Conservation (phyloP, 176 grass and related monocot species). For the Dactylis glomerata region DNA sequence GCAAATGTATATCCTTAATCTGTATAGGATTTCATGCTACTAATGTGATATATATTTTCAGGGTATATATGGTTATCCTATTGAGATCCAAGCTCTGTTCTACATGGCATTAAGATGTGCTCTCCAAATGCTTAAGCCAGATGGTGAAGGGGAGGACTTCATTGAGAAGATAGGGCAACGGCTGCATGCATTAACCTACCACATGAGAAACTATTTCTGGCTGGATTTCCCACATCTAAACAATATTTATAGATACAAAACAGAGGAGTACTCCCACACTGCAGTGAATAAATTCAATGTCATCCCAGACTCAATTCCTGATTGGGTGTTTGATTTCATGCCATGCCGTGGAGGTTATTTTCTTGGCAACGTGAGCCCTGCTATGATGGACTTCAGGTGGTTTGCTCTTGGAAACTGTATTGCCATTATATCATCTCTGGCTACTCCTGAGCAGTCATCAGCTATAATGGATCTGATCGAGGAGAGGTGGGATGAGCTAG, state of each 20-base stretch:
- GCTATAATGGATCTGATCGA: conserved; percentile 98
- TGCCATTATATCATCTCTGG: conserved; percentile 85
- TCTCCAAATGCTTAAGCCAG: conserved; percentile 72
- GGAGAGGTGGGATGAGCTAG: conserved; percentile 86
- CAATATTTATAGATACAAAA: conserved; percentile 94
- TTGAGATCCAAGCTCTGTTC: conserved; percentile 95
- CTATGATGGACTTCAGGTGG: conserved; percentile 95
- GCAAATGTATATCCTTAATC: background rate
- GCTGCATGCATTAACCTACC: conserved; percentile 78
- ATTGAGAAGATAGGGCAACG: conserved; percentile 81
- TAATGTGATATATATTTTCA: conserved; percentile 27
- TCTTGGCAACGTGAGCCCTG: conserved; percentile 90
- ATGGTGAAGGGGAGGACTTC: conserved; percentile 77
- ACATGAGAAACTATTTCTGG: conserved; percentile 98
- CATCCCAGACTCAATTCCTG: conserved; percentile 92
- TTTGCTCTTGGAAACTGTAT: conserved; percentile 93
- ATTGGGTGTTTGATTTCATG: conserved; percentile 98
- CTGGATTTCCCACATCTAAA: conserved; percentile 86
- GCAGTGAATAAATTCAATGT: conserved; percentile 99
- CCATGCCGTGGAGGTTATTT: conserved; percentile 83
- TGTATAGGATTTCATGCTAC: background rate
- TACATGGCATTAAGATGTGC: conserved; percentile 92
- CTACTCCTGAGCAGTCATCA: conserved; percentile 80
- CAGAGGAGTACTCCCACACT: conserved; percentile 93
- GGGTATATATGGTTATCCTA: conserved; percentile 96